Base-by-base conservation (phyloP, 148 eudicot species). In the Silene conica region DNA sequence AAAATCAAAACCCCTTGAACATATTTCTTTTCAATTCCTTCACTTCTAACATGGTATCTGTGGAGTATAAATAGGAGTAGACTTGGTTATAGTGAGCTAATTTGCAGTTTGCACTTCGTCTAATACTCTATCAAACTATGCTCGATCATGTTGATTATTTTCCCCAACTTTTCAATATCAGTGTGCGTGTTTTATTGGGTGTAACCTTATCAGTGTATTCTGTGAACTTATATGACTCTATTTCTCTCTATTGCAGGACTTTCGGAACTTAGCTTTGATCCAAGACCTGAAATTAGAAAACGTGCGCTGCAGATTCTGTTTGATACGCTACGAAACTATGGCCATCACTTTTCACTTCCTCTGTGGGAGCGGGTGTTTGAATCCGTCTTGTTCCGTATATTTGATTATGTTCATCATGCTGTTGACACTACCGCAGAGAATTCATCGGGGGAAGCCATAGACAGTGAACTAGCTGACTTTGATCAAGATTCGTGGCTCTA, bases 201-300 rank as follows among this genome's bases (percentile, higher is more conserved):
- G 22, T 61, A n/a, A 48, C 54, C 14, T 19, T 70, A 62, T 34
- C 52, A 19, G 67, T 28, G 21, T 16, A 28, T 52, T 28, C 20
- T 22, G 28, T 25, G 63, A 79, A 79, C 64, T 45, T 60, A 65
- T 20, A 67, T 45, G 28, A 48, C 22, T 16, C 11, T 22, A 46
- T 73, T 14, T 67, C 70, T 70, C 61, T 25, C 77, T 69, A 79
- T 46, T 63, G 23, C 91, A 96, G 99, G 99, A 31, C 76, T 96
- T 73, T 90, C 99, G 66, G 99, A 96, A 78, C 95, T 92, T 67
- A 96, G 99, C 86, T 96, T 96, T 86, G 99, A 96, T 81, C 92
- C 97, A 77, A 89, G 97, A 83, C 89, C 97, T 56, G 97, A 96
- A 80, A 96, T 96, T 74, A 85, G 99, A 73, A 83, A 92, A 81